Evolutionary conservation across 2,329 filamentous ascomycete genomes (phyloP).

Genomic region (Cyphellophora attinorum): DNA sequence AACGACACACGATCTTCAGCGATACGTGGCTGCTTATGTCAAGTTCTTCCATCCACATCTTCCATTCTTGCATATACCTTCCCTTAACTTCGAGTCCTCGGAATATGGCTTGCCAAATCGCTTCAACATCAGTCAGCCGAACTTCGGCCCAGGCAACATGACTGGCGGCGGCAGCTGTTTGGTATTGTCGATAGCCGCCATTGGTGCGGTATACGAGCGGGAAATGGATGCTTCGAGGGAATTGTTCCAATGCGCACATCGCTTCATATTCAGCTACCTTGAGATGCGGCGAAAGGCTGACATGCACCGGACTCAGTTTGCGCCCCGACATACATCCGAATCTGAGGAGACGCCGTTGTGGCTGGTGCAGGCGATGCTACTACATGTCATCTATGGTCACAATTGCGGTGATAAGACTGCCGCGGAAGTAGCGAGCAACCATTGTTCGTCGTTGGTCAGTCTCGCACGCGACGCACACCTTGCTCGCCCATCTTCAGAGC

Average conservation of each 20-base stretch:
- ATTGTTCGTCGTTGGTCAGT: constrained; percentile 83
- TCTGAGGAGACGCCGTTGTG: constrained; percentile 65
- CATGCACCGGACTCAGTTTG: constrained; percentile 53
- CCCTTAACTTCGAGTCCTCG: constrained; percentile 77
- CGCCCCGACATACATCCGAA: constrained; percentile 15
- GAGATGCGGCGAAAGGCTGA: constrained; percentile 84
- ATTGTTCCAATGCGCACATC: constrained; percentile 86
- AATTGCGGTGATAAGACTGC: constrained; percentile 87
- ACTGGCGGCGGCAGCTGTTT: constrained; percentile 77
- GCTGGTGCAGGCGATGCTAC: constrained; percentile 92
- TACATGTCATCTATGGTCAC: constrained; percentile 92
- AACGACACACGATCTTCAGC: constrained; percentile 74
- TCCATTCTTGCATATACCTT: constrained; percentile 88
- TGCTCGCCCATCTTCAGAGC: constrained; percentile 35
- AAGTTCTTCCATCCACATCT: constrained; percentile 88
- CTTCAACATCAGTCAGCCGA: constrained; percentile 43
- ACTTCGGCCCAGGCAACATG: constrained; percentile 44
- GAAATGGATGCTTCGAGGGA: constrained; percentile 72
- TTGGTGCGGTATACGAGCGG: constrained; percentile 77
- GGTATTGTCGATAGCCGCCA: constrained; percentile 79
- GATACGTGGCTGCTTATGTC: constrained; percentile 83
- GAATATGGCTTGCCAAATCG: constrained; percentile 53
- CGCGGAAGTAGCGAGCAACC: constrained; percentile 83
- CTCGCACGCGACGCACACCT: constrained; percentile 83
- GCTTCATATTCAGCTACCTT: constrained; percentile 86